These are phyloP conservation scores for Cryptococcus sp. DNA, from an alignment of 1,284 basidiomycete species.

Conservation along the genomic window DNA sequence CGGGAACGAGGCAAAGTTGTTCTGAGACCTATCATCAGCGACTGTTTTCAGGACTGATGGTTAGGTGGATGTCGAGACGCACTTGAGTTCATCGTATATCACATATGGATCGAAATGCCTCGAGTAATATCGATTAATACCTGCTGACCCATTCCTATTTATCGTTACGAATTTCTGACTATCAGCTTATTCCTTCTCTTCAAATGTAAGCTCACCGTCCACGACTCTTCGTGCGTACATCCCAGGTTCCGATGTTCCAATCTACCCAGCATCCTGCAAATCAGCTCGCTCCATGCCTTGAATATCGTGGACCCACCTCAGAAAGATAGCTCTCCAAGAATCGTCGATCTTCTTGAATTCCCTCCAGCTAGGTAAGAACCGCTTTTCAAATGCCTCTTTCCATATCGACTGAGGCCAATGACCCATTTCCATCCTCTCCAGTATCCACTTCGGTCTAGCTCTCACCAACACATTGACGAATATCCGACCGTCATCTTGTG, in stretches of 20 bases:
- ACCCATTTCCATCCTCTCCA: slow-evolving; percentile 35
- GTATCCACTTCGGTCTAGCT: slow-evolving; percentile 36
- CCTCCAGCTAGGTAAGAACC: slow-evolving; percentile 42
- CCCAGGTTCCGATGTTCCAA: slow-evolving; percentile 37
- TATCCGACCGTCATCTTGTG: slow-evolving; percentile 17
- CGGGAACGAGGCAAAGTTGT: slow-evolving; percentile 30
- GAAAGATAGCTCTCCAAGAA: slow-evolving; percentile 37
- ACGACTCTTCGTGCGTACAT: slow-evolving; percentile 43
- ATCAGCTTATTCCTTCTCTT: neutral
- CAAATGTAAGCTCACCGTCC: slow-evolving; percentile 27
- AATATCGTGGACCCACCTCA: slow-evolving; percentile 18
- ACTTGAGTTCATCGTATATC: slow-evolving; percentile 42
- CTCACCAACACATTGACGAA: slow-evolving; percentile 36
- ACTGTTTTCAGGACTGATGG: slow-evolving; percentile 4
- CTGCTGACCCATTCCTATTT: slow-evolving; percentile 38
- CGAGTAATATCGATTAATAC: slow-evolving; percentile 42
- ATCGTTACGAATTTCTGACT: slow-evolving; percentile 41
- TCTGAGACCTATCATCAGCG: slow-evolving; percentile 27
- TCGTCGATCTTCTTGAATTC: slow-evolving; percentile 32
- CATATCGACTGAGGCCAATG: slow-evolving; percentile 32
- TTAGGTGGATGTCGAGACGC: neutral
- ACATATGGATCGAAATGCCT: slow-evolving; percentile 41
- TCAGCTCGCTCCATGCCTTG: neutral
- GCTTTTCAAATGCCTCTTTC: slow-evolving; percentile 35
- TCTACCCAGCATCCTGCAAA: slow-evolving; percentile 25